Evolutionary conservation across 2,329 filamentous ascomycete species (phyloP), one percentile per base, ranked within the genome.

Genomic region (Aspergillus sojae): DNA sequence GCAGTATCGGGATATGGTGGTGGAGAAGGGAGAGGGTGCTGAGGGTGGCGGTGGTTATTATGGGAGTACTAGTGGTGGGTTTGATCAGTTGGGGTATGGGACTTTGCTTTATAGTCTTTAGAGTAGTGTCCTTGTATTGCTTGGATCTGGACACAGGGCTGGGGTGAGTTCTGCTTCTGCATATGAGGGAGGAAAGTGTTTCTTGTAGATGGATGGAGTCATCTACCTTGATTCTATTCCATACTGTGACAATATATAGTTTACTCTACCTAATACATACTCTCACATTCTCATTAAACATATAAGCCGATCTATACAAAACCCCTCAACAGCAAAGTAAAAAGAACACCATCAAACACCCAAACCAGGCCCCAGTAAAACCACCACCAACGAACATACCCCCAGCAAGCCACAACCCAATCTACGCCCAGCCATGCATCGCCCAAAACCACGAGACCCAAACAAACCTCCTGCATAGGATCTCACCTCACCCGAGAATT

Each of bases 11-110:
- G 75, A 81, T 57, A 62, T 71, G 48, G 78, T 79, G 16, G 69
- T 70, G n/a, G 66, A 75, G n/a, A 64, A 69, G 7, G 71, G 69
- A 0, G 66, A 62, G n/a, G 79, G 78, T 10, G 77, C 76, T 5
- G 81, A 83, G 64, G 81, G 81, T 0, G 81, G 81, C 23, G 80
- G 80, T 58, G 80, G 81, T 12, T 71, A 82, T 62, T 83, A 82
- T 63, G 80, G 78, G 7, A 36, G 72, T 16, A 78, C 63, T 46
- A 78, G 74, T 36, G 80, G 80, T 5, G 80, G 80, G 0, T 83
- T 75, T 62, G 81, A 83, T 65, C 73, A 77, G 45, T 68, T 79
- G 21, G 77, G 77, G 0, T 76, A 74, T 65, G 76, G 76, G 0
- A 77, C 75, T 45, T 62, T 78, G 60, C 62, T 76, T 30, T 77